A percentile compares a stretch with the other conserved stretches of the same genome.
These are phyloP conservation scores for Colletotrichum sp. DNA, from an alignment of 2,329 filamentous ascomycete species.

Conservation along the genomic window DNA sequence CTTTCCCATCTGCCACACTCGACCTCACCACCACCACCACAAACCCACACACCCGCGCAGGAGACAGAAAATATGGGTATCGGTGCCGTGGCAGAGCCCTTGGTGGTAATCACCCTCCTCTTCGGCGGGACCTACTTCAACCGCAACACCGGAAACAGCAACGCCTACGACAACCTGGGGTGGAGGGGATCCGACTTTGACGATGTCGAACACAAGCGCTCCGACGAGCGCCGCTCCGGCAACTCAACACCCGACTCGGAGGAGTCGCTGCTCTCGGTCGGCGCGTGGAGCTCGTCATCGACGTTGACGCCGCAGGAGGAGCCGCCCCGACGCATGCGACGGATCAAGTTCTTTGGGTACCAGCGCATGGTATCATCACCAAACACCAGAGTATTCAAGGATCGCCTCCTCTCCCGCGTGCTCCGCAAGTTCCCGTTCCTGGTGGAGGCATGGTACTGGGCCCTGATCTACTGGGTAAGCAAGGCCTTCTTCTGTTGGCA, in stretches of 20 bases:
- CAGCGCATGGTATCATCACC: slow-evolving; percentile 57
- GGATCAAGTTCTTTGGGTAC: slow-evolving; percentile 30
- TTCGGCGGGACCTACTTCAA: slow-evolving; percentile 51
- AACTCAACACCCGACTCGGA: slow-evolving; percentile 19
- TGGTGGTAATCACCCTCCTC: slow-evolving; percentile 46
- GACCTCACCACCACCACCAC: background rate
- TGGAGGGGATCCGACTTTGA: slow-evolving; percentile 10
- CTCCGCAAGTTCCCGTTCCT: slow-evolving; percentile 74
- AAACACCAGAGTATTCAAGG: slow-evolving; percentile 65
- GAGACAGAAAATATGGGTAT: slow-evolving; percentile 37
- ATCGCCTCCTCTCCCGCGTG: slow-evolving; percentile 66
- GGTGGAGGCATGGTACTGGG: slow-evolving; percentile 80
- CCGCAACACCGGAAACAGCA: slow-evolving; percentile 42
- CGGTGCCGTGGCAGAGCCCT: slow-evolving; percentile 45
- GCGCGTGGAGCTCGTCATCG: slow-evolving; percentile 27
- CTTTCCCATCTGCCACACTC: background rate
- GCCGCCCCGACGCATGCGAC: slow-evolving; percentile 35
- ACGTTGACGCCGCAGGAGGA: slow-evolving; percentile 31
- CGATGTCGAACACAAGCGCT: slow-evolving; percentile 20
- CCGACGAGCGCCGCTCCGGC: slow-evolving; percentile 41
- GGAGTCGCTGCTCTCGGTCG: slow-evolving; percentile 10
- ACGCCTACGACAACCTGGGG: slow-evolving; percentile 21
- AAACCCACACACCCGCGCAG: background rate
- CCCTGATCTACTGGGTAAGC: slow-evolving; percentile 76
- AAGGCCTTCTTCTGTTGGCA: background rate